phyloP scores from a whole-genome alignment of 2,329 filamentous ascomycete species.

The Fusarium equiseti region DNA sequence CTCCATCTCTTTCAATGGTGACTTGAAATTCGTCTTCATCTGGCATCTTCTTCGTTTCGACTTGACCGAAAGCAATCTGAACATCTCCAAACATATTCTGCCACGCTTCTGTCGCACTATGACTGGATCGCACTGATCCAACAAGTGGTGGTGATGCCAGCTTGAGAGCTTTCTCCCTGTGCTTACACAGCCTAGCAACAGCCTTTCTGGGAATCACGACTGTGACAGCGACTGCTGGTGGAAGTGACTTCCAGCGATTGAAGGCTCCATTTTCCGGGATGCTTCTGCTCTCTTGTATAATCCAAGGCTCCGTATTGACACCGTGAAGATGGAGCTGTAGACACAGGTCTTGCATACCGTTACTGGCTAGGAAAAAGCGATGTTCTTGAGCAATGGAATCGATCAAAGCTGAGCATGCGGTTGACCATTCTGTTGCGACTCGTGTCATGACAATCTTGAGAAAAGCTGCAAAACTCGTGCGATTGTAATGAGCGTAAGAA shows the following conservation, averaged over 20 bases:
- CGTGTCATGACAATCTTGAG: slow-evolving; percentile 53
- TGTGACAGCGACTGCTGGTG: slow-evolving; percentile 54
- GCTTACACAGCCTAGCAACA: slow-evolving; percentile 48
- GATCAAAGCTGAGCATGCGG: slow-evolving; percentile 48
- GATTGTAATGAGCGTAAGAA: slow-evolving; percentile 52
- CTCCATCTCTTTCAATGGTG: slow-evolving; percentile 51
- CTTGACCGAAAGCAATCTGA: slow-evolving; percentile 57
- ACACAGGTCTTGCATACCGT: slow-evolving; percentile 53
- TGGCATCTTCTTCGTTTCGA: slow-evolving; percentile 44
- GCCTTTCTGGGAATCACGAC: slow-evolving; percentile 51
- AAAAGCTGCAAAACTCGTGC: slow-evolving; percentile 55
- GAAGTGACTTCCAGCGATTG: slow-evolving; percentile 54
- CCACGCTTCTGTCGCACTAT: slow-evolving; percentile 45
- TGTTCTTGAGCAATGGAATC: slow-evolving; percentile 50
- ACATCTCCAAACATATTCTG: slow-evolving; percentile 55
- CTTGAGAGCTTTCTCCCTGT: slow-evolving; percentile 20
- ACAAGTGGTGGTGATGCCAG: slow-evolving; percentile 48
- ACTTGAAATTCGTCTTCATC: slow-evolving; percentile 51
- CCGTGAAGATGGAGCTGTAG: slow-evolving; percentile 54
- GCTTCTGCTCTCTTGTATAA: slow-evolving; percentile 41
- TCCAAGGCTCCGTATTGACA: slow-evolving; percentile 50
- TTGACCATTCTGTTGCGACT: slow-evolving; percentile 53
- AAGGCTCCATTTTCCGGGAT: slow-evolving; percentile 47
- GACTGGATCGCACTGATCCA: slow-evolving; percentile 47
- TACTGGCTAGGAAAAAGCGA: slow-evolving; percentile 47